These are phyloP conservation scores for Paracoccidioides lutzii DNA, from an alignment of 2,329 filamentous ascomycete species.

Conservation along the genomic window DNA sequence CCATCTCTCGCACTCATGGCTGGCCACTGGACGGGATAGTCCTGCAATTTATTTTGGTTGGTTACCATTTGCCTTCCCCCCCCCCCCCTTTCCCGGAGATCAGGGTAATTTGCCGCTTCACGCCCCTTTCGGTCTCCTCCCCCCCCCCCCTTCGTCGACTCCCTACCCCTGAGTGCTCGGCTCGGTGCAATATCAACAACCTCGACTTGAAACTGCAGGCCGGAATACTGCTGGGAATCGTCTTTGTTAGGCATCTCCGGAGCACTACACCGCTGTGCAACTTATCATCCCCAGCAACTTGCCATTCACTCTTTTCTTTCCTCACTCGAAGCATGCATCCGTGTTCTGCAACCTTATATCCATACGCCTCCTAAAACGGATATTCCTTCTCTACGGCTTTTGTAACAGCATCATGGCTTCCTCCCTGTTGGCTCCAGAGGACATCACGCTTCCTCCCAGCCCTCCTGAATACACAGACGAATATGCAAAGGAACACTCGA, in stretches of 20 bases:
- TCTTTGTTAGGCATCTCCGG: not conserved
- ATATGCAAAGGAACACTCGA: not conserved
- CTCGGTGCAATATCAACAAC: not conserved
- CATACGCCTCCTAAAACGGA: not conserved
- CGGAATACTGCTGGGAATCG: not conserved
- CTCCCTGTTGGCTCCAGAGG: constrained; percentile 10
- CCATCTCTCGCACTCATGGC: not conserved
- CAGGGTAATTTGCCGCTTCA: too few relatives aligned
- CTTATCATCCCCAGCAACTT: not conserved
- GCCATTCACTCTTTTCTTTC: not conserved
- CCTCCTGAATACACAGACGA: constrained; percentile 7
- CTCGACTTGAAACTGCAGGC: not conserved
- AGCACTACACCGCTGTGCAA: not conserved
- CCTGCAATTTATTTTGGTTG: not conserved
- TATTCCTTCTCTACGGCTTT: not conserved
- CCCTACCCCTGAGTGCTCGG: not conserved
- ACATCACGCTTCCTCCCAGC: constrained; percentile 11
- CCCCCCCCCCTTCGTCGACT: not conserved
- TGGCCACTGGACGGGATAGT: not conserved
- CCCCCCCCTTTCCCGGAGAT: not conserved
- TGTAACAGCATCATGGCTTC: constrained; percentile 8
- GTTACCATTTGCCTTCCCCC: not conserved
- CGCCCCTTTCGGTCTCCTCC: not conserved
- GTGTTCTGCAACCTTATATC: not conserved
- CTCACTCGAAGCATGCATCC: constrained; percentile 1